Evolutionary conservation across 805 yeast species (phyloP).

Genomic region (Pichia ethanolica): DNA sequence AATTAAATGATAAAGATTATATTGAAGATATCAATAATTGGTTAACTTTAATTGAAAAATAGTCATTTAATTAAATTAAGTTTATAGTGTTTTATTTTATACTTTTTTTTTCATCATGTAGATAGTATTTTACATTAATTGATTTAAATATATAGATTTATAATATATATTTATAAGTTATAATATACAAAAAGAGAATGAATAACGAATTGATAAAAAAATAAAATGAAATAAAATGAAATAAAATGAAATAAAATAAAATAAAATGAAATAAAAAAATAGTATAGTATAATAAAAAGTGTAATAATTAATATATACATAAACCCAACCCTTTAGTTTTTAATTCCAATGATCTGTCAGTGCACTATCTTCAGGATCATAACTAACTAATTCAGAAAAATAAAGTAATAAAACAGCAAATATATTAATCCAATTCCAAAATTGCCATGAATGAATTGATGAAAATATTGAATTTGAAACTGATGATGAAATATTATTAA

Average conservation of each 20-base stretch:
- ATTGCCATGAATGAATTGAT: slow-evolving; percentile 70
- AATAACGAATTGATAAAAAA: background rate
- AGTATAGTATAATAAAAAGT: background rate
- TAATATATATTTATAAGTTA: background rate
- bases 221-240: background rate
- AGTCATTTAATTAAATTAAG: too few relatives aligned
- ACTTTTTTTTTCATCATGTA: too few relatives aligned
- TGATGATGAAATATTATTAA: background rate
- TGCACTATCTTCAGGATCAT: slow-evolving; percentile 29
- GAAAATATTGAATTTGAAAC: background rate
- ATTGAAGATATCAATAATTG: slow-evolving; percentile 12
- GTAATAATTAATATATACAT: background rate
- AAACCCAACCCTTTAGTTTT: background rate
- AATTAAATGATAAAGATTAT: slow-evolving; percentile 11
- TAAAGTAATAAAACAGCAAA: slow-evolving; percentile 73
- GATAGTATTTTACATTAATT: background rate
- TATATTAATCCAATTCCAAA: slow-evolving; percentile 97
- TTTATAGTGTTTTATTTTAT: too few relatives aligned
- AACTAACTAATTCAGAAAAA: slow-evolving; percentile 58
- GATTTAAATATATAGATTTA: background rate
- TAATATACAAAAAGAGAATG: background rate
- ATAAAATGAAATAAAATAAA: background rate
- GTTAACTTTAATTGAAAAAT: slow-evolving; percentile 8
- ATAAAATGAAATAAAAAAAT: background rate
- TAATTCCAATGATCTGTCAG: slow-evolving; percentile 28